phyloP scores from a whole-genome alignment of 345 rosid genomes.

The Diplotaxis tenuifolia region DNA sequence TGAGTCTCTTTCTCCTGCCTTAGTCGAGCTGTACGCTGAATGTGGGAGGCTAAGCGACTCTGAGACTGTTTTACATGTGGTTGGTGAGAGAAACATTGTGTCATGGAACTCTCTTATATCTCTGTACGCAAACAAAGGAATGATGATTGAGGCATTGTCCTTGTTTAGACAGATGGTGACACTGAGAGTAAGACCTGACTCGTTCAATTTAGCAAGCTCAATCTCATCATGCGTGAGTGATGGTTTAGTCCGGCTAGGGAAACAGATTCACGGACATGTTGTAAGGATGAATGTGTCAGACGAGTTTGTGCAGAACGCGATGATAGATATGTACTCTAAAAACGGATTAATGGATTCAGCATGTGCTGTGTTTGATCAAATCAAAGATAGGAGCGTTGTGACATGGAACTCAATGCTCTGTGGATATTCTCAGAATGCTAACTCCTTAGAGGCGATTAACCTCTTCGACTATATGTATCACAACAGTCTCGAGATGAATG shows the following conservation, averaged over 20 bases:
- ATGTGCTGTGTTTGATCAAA: constrained; percentile 38
- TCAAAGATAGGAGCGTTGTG: constrained; percentile 44
- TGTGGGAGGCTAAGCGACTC: constrained; percentile 49
- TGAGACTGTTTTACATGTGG: constrained; percentile 42
- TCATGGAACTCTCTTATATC: constrained; percentile 77
- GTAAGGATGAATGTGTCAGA: constrained; percentile 38
- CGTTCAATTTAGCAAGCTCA: constrained; percentile 65
- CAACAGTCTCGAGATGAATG: constrained; percentile 45
- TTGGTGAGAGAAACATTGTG: constrained; percentile 52
- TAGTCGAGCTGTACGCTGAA: constrained; percentile 63
- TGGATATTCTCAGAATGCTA: constrained; percentile 60
- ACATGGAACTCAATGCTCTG: constrained; percentile 71
- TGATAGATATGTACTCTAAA: constrained; percentile 65
- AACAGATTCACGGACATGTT: constrained; percentile 66
- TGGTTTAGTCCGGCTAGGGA: constrained; percentile 52
- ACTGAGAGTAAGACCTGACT: constrained; percentile 51
- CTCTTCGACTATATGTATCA: constrained; percentile 62
- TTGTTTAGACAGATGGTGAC: constrained; percentile 55
- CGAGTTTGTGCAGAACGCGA: constrained; percentile 57
- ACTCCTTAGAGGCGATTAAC: constrained; percentile 50
- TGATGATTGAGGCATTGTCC: constrained; percentile 47
- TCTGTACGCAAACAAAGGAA: constrained; percentile 48
- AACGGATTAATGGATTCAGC: constrained; percentile 53
- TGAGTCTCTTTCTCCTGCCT: constrained; percentile 57
- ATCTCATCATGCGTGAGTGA: constrained; percentile 62